Base-by-base conservation (phyloP, 768 basidiomycete genomes). In the Sarcomyxa edulis region DNA sequence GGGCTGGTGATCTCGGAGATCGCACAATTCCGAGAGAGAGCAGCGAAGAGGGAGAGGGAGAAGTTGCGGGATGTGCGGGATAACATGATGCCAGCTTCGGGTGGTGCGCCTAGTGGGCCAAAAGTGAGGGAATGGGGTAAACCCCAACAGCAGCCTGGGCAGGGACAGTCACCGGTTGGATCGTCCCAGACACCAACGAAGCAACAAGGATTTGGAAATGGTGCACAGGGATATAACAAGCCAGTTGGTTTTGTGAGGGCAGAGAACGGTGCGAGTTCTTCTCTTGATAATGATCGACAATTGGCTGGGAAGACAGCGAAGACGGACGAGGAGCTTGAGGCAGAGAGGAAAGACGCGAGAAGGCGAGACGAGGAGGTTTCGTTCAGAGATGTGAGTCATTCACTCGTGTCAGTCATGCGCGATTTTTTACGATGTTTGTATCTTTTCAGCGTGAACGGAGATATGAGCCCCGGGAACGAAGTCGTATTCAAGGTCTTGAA, bases 1-100 rank as follows among this genome's bases (percentile, higher is more conserved):
- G 91, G 87, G 5, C 81, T 93, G 38, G 93, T 98, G 44, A 88
- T 97, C 45, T 90, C 88, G 21, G 93, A 97, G 56, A 99, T 99
- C 44, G 92, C 93, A 0, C 84, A 91, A 50, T 99, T 99, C 61
- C 78, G 96, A 42, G 93, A 97, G 62, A 80, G 89, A 15, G 89
- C 93, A 0, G 91, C 90, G 7, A 94, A 93, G 61, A 69, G 86
- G 24, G 92, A 94, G 53, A 76, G 86, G 14, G 92, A 95, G 59
- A 93, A 94, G 62, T 57, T 85, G 61, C 76, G 83, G 27, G 91
- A 93, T 56, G 81, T 80, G 4, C 76, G 72, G 46, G 74, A 74
- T 43, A 74, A 62, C 41, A 73, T n/a, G n/a, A n/a, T 72, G 34
- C 76, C 76, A 6, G 60, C 66, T 27, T 51, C 75, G 29, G 30